Conservation (phyloP, 2,329 filamentous ascomycete genomes). For the Fonsecaea monophora region DNA sequence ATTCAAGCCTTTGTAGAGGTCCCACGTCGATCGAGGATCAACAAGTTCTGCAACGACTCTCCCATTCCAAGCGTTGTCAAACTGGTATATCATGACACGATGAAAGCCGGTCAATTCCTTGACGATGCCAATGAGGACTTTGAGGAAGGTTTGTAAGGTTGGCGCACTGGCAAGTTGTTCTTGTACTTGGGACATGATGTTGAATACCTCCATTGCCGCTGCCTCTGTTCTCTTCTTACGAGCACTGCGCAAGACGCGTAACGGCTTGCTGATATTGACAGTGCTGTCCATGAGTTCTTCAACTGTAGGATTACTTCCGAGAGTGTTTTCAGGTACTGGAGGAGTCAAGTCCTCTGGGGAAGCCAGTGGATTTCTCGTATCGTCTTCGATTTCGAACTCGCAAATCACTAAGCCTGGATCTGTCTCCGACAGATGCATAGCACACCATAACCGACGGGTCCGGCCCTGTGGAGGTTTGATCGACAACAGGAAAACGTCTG, state of each 20-base stretch:
- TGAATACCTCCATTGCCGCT: conserved; percentile 91
- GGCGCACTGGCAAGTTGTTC: conserved; percentile 79
- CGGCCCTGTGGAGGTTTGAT: conserved; percentile 65
- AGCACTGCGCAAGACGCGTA: conserved; percentile 77
- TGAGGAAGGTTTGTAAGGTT: conserved; percentile 74
- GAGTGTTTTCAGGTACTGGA: conserved; percentile 73
- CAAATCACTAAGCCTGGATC: conserved; percentile 78
- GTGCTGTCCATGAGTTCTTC: conserved; percentile 80
- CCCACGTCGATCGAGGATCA: conserved; percentile 77
- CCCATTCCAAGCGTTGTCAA: conserved; percentile 81
- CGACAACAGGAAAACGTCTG: conserved; percentile 83
- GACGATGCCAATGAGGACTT: conserved; percentile 81
- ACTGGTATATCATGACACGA: conserved; percentile 92
- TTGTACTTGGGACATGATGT: conserved; percentile 89
- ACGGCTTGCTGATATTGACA: conserved; percentile 73
- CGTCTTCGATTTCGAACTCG: conserved; percentile 87
- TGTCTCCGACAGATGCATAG: conserved; percentile 74
- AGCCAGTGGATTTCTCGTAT: conserved; percentile 70
- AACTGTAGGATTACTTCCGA: conserved; percentile 72
- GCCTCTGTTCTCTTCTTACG: conserved; percentile 78
- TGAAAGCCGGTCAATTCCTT: conserved; percentile 92
- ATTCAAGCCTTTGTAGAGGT: conserved; percentile 84
- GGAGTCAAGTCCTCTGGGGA: conserved; percentile 66
- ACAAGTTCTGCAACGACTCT: conserved; percentile 87
- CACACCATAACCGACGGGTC: conserved; percentile 80